These are phyloP conservation scores for Sarcocystis neurona DNA, from an alignment of 169 alveolate species.

Conservation along the genomic window DNA sequence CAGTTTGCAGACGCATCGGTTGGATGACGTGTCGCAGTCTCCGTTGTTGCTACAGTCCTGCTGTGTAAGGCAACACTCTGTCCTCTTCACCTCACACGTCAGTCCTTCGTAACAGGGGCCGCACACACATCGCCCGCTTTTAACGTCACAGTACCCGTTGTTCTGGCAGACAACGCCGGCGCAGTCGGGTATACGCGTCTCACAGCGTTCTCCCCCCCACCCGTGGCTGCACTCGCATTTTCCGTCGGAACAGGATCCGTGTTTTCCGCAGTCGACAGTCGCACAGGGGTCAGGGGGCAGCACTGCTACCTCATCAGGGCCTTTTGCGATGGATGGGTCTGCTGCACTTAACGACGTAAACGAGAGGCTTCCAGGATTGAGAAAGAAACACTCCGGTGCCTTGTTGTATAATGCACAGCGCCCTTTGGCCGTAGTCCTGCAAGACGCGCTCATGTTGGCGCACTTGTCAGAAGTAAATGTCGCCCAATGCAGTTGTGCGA, in stretches of 20 bases:
- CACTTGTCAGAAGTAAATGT: slow-evolving; percentile 34
- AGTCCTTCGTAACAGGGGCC: slow-evolving; percentile 43
- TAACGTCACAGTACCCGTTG: slow-evolving; percentile 49
- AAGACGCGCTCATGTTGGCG: background rate
- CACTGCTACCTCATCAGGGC: slow-evolving; percentile 38
- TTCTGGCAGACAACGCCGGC: slow-evolving; percentile 35
- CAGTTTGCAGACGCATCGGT: background rate
- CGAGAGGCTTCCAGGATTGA: slow-evolving; percentile 2
- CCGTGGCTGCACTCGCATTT: background rate
- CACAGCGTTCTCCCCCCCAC: slow-evolving; percentile 21
- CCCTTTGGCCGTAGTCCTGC: slow-evolving; percentile 14
- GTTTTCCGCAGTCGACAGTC: slow-evolving; percentile 42
- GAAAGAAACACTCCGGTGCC: slow-evolving; percentile 51
- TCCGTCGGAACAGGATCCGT: slow-evolving; percentile 45
- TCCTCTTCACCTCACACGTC: slow-evolving; percentile 8
- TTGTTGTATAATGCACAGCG: slow-evolving; percentile 32
- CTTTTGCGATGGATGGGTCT: slow-evolving; percentile 57
- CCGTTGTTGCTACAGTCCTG: background rate
- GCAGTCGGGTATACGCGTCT: slow-evolving; percentile 36
- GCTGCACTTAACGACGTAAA: slow-evolving; percentile 62
- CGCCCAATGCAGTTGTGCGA: slow-evolving; percentile 52
- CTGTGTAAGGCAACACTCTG: background rate
- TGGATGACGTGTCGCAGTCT: background rate
- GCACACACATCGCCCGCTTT: slow-evolving; percentile 47
- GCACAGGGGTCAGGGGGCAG: slow-evolving; percentile 36